These are phyloP conservation scores for Microascus cirrosus DNA, from an alignment of 2,329 filamentous ascomycete genomes.

Conservation along the genomic window DNA sequence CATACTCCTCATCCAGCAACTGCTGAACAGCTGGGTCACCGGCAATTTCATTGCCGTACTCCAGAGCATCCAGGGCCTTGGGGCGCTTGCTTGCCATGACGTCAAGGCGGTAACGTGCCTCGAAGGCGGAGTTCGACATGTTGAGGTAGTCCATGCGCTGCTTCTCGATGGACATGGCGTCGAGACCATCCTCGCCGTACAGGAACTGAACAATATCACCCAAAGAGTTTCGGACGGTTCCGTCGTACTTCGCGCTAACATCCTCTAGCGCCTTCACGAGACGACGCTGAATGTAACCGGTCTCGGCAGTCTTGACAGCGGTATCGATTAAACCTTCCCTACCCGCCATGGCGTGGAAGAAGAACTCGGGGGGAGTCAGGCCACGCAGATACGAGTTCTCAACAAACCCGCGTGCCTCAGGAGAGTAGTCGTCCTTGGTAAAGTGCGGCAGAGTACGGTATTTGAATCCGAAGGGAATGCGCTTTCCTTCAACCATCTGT, in stretches of 20 bases:
- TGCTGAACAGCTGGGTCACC: constrained; percentile 83
- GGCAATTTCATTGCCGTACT: constrained; percentile 75
- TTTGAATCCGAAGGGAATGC: constrained; percentile 98
- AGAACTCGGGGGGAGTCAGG: constrained; percentile 91
- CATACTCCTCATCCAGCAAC: constrained; percentile 81
- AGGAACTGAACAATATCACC: constrained; percentile 96
- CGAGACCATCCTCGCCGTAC: constrained; percentile 93
- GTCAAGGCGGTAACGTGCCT: constrained; percentile 74
- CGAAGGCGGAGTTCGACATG: constrained; percentile 67
- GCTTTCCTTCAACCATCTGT: constrained; percentile 96
- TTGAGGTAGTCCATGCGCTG: constrained; percentile 82
- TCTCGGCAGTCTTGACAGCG: constrained; percentile 97
- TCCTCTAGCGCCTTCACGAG: constrained; percentile 97
- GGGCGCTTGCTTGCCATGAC: constrained; percentile 57
- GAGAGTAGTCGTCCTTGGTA: constrained; percentile 98
- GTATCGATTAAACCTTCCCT: constrained; percentile 99
- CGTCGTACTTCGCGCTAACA: constrained; percentile 94
- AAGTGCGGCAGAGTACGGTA: constrained; percentile 96
- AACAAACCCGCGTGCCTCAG: constrained; percentile 92
- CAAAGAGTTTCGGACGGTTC: constrained; percentile 91
- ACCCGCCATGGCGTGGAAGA: constrained; percentile 99
- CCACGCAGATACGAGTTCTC: constrained; percentile 98
- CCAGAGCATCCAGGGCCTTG: constrained; percentile 43
- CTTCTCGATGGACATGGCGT: constrained; percentile 87
- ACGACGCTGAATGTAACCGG: constrained; percentile 97